These are phyloP conservation scores for Crithidia thermophila DNA, from an alignment of 208 protist species.

Conservation along the genomic window DNA sequence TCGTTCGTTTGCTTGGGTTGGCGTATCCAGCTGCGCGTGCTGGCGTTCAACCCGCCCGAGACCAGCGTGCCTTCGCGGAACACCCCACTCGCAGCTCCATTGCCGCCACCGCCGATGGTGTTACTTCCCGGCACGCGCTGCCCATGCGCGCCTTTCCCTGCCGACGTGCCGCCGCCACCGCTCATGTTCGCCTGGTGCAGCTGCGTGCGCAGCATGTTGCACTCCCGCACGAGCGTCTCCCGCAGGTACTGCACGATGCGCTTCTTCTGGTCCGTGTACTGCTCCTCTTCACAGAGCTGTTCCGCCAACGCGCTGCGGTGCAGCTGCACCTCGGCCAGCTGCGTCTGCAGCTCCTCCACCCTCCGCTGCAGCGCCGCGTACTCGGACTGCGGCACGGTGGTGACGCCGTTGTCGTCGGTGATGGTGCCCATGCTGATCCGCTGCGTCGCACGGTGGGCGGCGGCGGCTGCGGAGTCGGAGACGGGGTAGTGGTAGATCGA, in stretches of 20 bases:
- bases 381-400: slow-evolving; percentile 48
- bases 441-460: slow-evolving; percentile 42
- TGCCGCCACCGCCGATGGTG: no score
- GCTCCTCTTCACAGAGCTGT: slow-evolving; percentile 59
- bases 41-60: neutral
- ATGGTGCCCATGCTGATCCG: slow-evolving; percentile 57
- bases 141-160: neutral
- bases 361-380: slow-evolving; percentile 49
- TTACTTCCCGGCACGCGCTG: no score
- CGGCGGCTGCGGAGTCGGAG: neutral
- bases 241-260: slow-evolving; percentile 83
- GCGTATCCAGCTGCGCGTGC: slow-evolving; percentile 11
- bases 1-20: slow-evolving; percentile 28
- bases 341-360: slow-evolving; percentile 44
- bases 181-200: slow-evolving; percentile 49
- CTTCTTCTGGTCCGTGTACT: slow-evolving; percentile 57
- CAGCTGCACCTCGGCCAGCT: slow-evolving; percentile 56
- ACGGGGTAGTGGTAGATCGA: neutral
- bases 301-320: slow-evolving; percentile 34
- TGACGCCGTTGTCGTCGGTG: slow-evolving; percentile 74
- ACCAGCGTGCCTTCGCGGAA: neutral
- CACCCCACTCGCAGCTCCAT: neutral
- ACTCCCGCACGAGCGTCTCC: slow-evolving; percentile 82
- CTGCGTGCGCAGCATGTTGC: slow-evolving; percentile 77
- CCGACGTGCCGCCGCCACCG: slow-evolving; percentile 21